A percentile compares a stretch with the other conserved stretches of the same genome.
Conservation (phyloP, 306 rosid species). For the Oxytropis ochrocephala region DNA sequence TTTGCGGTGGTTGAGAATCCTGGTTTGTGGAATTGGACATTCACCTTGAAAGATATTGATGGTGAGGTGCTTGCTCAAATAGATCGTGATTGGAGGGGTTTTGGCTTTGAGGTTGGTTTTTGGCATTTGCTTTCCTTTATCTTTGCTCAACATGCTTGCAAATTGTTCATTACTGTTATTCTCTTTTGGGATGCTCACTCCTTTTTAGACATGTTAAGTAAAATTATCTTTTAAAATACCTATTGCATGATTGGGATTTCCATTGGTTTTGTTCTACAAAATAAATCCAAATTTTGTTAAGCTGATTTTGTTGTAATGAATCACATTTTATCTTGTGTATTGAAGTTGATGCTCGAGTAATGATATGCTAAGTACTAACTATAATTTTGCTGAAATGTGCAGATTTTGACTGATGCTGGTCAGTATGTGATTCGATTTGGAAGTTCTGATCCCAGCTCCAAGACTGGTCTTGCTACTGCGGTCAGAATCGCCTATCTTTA, state of each 20-base stretch:
- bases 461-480: constrained; percentile 53
- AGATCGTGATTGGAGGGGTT: constrained; percentile 98
- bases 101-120: constrained; percentile 86
- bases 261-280: constrained; percentile 8
- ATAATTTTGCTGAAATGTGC: constrained; percentile 18
- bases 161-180: background rate
- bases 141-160: constrained; percentile 12
- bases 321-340: background rate
- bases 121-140: background rate
- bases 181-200: background rate
- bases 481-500: constrained; percentile 31
- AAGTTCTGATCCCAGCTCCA: constrained; percentile 59
- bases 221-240: background rate
- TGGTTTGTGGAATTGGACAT: constrained; percentile 98
- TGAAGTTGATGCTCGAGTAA: background rate
- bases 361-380: background rate
- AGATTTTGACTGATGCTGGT: constrained; percentile 94
- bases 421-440: constrained; percentile 95
- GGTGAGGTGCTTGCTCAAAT: constrained; percentile 81
- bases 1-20: constrained; percentile 96
- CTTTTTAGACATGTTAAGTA: background rate
- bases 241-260: background rate
- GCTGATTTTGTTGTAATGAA: background rate
- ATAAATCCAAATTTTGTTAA: constrained; percentile 1
- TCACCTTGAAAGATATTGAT: constrained; percentile 72